Base-by-base conservation (phyloP, 768 basidiomycete species). In the Auricularia sp. region DNA sequence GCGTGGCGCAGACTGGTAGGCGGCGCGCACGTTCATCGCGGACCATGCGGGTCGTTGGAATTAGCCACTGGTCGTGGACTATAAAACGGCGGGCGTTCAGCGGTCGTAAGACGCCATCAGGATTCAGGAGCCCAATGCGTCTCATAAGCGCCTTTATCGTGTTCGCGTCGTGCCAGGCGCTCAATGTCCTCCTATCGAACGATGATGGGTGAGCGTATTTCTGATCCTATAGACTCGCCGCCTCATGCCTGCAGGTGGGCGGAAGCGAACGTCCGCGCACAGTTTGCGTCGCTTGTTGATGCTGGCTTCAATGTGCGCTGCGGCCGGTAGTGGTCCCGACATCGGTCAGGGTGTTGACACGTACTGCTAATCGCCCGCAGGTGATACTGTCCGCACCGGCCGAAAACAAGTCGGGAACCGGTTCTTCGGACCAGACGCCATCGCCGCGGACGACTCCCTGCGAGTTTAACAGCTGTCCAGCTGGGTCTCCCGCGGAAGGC, bases 311-410 rank as follows among this genome's bases (percentile, higher is more conserved):
- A 70, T 62, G 75, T 75, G 37, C 13, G 71, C 47, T 51, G 11
- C 47, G 16, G 6, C 5, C 16, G 18, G 11, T 18, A 21, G 11
- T 51, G 14, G 6, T 51, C 47, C 18, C 14, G 14, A 5, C 47
- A 6, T 51, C 47, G 5, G 18, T 29, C 29, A 29, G 29, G 29
- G 29, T 29, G 29, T 29, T 29, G 29, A 29, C 29, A 29, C 29
- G 29, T 51, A 18, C 39, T 5, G 47, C 47, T 51, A 6, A 6
- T 51, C 47, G 8, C 6, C 18, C 10, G 10, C 18, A 76, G 74
- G 73, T 73, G 10, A 70, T 82, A n/a, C 70, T 83, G 2, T 82
- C 81, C 16, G 75, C 76, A 4, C 81, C 82, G 1, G 79, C 82
- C 6, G 72, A 75, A 51, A 78, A 82, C 68, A 68, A 77, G 66